Conservation (phyloP, 2,329 filamentous ascomycete genomes). For the Trichophyton mentagrophytes region DNA sequence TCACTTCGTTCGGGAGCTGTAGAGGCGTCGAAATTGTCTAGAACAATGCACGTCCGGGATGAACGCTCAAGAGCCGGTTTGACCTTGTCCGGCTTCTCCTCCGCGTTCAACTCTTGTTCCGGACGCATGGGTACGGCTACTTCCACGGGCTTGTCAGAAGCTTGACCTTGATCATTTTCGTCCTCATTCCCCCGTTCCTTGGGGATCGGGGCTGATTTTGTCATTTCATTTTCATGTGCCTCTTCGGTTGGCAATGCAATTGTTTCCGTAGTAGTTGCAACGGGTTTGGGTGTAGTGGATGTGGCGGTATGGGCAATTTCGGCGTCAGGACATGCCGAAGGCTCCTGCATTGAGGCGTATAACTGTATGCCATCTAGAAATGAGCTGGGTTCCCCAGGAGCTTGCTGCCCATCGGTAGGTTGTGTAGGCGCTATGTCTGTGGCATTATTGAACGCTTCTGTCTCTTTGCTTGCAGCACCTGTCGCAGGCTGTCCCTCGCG, state of each 20-base stretch:
- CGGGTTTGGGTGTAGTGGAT: background rate
- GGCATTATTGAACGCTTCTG: background rate
- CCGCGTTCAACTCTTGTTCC: background rate
- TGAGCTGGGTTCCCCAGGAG: background rate
- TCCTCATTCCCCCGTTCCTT: background rate
- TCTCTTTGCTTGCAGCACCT: background rate
- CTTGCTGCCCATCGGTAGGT: constrained; percentile 1
- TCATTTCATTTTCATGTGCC: background rate
- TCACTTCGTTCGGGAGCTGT: constrained; percentile 41
- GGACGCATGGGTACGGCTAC: background rate
- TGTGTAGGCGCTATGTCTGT: background rate
- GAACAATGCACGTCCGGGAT: constrained; percentile 43
- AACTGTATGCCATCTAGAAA: constrained; percentile 18
- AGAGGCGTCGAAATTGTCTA: constrained; percentile 46
- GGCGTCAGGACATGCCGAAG: background rate
- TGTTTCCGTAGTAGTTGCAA: background rate
- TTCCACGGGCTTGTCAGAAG: background rate
- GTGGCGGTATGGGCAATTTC: background rate
- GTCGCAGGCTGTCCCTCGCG: background rate
- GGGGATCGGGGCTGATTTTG: background rate
- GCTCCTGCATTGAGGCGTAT: constrained; percentile 16
- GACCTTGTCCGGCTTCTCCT: constrained; percentile 4
- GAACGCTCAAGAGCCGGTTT: constrained; percentile 8
- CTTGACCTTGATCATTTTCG: background rate
- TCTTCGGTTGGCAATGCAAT: background rate